phyloP scores from a whole-genome alignment of 768 basidiomycete genomes.

The Psilocybe tampanensis region DNA sequence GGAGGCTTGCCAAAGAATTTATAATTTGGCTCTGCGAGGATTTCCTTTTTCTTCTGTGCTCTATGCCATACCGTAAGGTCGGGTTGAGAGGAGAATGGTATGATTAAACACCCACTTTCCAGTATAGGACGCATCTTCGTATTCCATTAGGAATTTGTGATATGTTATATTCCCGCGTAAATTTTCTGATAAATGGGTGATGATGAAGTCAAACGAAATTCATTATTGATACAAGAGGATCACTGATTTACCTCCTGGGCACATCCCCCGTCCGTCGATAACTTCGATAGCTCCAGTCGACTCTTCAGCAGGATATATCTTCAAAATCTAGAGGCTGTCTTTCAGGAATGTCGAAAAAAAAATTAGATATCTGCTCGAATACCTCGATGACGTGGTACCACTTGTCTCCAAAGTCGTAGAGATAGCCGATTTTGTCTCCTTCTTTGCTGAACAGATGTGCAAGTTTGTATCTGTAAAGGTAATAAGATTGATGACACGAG shows the following conservation, averaged over 20 bases:
- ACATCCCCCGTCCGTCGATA: constrained; percentile 25
- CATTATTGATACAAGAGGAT: too few species aligned
- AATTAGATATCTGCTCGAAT: neutral
- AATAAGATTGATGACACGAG: neutral
- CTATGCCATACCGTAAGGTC: neutral
- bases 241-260: constrained; percentile 29
- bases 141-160: constrained; percentile 21
- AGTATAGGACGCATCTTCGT: constrained; percentile 12
- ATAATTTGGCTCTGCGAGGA: constrained; percentile 31
- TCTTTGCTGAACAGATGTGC: constrained; percentile 31
- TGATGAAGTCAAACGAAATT: neutral
- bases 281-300: constrained; percentile 30
- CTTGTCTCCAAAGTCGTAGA: constrained; percentile 38
- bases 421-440: constrained; percentile 30
- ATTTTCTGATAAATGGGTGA: constrained; percentile 21
- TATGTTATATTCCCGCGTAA: constrained; percentile 26
- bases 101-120: constrained; percentile 10
- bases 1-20: constrained; percentile 27
- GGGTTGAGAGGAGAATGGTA: neutral
- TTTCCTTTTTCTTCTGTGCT: constrained; percentile 28
- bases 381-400: constrained; percentile 33
- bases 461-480: constrained; percentile 19
- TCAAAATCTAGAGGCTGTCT: constrained; percentile 14
- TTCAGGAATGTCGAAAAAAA: neutral
- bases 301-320: constrained; percentile 26